Percentiles rank a stretch among this genome's conserved stretches.
These are phyloP conservation scores for Ephemerocybe angulata DNA, from an alignment of 768 basidiomycete species.

Conservation along the genomic window DNA sequence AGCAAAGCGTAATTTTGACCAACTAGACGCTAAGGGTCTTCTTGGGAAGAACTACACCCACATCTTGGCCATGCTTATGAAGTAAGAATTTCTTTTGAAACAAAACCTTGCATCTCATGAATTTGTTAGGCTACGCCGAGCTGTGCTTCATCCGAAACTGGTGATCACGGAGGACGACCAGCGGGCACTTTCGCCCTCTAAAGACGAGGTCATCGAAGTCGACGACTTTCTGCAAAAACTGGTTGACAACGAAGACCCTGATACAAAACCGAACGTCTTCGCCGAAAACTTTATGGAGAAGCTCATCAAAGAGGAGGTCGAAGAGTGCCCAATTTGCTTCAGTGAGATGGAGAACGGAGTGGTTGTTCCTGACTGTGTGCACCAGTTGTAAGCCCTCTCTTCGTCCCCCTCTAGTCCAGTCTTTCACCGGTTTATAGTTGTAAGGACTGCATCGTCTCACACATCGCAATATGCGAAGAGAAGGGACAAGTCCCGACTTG, in stretches of 20 bases:
- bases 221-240: conserved; percentile 58
- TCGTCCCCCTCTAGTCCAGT: background rate
- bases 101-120: conserved; percentile 1
- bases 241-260: conserved; percentile 32
- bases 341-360: conserved; percentile 71
- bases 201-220: conserved; percentile 48
- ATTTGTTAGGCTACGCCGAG: conserved; percentile 69
- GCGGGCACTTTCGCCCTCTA: conserved; percentile 31
- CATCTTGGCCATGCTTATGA: conserved; percentile 93
- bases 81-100: conserved; percentile 43
- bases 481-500: conserved; percentile 70
- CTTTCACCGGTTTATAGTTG: conserved; percentile 42
- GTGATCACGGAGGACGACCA: conserved; percentile 57
- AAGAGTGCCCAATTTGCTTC: conserved; percentile 79
- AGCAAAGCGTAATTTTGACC: conserved; percentile 78
- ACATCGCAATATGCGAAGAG: conserved; percentile 65
- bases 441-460: conserved; percentile 83
- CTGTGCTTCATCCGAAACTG: conserved; percentile 86
- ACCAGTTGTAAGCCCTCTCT: conserved; percentile 55
- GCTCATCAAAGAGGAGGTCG: conserved; percentile 48
- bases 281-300: conserved; percentile 64
- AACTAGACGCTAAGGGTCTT: conserved; percentile 72
- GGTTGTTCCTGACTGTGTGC: conserved; percentile 73
- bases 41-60: conserved; percentile 80
- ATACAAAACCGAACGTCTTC: conserved; percentile 40